Percentiles rank a stretch among this genome's conserved stretches.
Evolutionary conservation across 2,329 filamentous ascomycete genomes (phyloP).

Genomic region (Graphium sp.): DNA sequence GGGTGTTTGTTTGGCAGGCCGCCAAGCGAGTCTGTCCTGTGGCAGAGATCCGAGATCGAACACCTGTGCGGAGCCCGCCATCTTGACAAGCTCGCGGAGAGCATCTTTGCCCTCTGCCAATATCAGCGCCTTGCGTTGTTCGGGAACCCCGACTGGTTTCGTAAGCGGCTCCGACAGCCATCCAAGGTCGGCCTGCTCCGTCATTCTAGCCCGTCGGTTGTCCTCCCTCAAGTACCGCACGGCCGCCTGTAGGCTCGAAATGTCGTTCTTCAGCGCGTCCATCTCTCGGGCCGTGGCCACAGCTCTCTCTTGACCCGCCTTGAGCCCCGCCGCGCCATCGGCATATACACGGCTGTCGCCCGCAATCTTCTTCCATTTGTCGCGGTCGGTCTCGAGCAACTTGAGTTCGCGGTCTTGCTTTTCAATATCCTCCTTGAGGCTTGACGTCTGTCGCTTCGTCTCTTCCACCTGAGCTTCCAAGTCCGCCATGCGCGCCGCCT

Average conservation of each 20-base stretch:
- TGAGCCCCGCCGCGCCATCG: slow-evolving; percentile 26
- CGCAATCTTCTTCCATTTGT: slow-evolving; percentile 56
- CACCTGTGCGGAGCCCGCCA: slow-evolving; percentile 36
- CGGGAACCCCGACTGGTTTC: slow-evolving; percentile 22
- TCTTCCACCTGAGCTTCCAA: slow-evolving; percentile 43
- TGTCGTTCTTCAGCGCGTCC: slow-evolving; percentile 53
- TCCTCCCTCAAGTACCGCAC: slow-evolving; percentile 54
- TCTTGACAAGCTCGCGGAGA: slow-evolving; percentile 45
- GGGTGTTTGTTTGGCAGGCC: slow-evolving; percentile 44
- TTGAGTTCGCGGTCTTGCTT: slow-evolving; percentile 51
- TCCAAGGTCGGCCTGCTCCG: slow-evolving; percentile 35
- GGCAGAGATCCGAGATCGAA: slow-evolving; percentile 43
- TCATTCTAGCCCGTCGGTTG: slow-evolving; percentile 42
- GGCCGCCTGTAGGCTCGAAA: slow-evolving; percentile 45
- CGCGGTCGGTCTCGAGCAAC: slow-evolving; percentile 45
- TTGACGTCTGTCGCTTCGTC: slow-evolving; percentile 28
- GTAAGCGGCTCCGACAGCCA: slow-evolving; percentile 47
- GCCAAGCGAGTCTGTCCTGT: slow-evolving; percentile 47
- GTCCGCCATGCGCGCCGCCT: slow-evolving; percentile 51
- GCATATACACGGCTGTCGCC: slow-evolving; percentile 40
- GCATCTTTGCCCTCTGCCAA: slow-evolving; percentile 45
- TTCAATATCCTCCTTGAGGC: slow-evolving; percentile 46
- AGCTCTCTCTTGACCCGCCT: slow-evolving; percentile 46
- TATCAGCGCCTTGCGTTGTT: slow-evolving; percentile 33
- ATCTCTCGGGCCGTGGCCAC: slow-evolving; percentile 58